phyloP scores from a whole-genome alignment of 192 early-diverging fungal genomes.

The Phycomyces nitens region DNA sequence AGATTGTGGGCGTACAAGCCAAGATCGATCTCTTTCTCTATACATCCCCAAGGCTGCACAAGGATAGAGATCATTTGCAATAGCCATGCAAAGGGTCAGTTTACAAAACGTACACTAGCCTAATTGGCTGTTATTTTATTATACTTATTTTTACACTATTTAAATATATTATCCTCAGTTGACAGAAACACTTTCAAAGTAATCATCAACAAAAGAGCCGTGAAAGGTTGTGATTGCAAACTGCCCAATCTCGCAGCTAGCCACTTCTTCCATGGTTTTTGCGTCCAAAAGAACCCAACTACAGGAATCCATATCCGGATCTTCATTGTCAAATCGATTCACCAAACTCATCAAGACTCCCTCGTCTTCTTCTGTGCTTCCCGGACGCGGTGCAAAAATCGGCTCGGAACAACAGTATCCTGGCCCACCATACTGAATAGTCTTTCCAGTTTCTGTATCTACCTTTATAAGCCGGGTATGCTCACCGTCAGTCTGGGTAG shows the following conservation, averaged over 20 bases:
- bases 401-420: slow-evolving; percentile 38
- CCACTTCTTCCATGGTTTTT: slow-evolving; percentile 43
- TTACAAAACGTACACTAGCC: too few species aligned
- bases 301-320: slow-evolving; percentile 14
- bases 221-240: slow-evolving; percentile 13
- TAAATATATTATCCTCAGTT: neutral
- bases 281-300: slow-evolving; percentile 50
- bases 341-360: slow-evolving; percentile 51
- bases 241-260: slow-evolving; percentile 37
- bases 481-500: neutral
- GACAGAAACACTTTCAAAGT: slow-evolving; percentile 7
- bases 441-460: neutral
- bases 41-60: too few species aligned
- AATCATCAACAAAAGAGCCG: slow-evolving; percentile 18
- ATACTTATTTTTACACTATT: too few species aligned
- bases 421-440: neutral
- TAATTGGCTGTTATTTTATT: too few species aligned
- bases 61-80: too few species aligned
- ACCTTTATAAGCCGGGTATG: neutral
- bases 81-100: too few species aligned
- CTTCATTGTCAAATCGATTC: slow-evolving; percentile 9
- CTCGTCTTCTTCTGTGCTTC: slow-evolving; percentile 47
- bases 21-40: too few species aligned
- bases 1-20: too few species aligned
- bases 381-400: slow-evolving; percentile 51